These are phyloP conservation scores for Aureobasidium sp. DNA, from an alignment of 2,329 filamentous ascomycete species.

Conservation along the genomic window DNA sequence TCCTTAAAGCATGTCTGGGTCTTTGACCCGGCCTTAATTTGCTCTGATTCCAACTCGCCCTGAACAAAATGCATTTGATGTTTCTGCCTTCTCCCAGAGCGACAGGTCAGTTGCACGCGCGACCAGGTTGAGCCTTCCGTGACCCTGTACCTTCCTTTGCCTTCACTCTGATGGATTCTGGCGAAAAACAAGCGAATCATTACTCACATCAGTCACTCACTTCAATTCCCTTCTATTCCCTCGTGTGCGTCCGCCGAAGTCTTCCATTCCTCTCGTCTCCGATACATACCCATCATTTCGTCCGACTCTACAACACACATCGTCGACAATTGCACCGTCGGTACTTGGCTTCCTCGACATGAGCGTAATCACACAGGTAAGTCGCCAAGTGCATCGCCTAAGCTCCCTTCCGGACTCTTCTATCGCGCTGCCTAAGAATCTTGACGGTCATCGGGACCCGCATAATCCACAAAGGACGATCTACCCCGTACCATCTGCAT, in stretches of 20 bases:
- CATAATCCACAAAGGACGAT: no score
- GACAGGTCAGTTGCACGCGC: constrained; percentile 1
- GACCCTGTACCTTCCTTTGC: background rate
- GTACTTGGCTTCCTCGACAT: background rate
- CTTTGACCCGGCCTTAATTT: constrained; percentile 7
- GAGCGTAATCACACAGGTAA: constrained; percentile 5
- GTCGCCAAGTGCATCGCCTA: no score
- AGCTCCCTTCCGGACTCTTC: no score
- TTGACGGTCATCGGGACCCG: no score
- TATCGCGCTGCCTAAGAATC: no score
- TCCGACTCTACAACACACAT: background rate
- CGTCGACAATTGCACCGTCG: background rate
- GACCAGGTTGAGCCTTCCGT: background rate
- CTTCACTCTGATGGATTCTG: background rate
- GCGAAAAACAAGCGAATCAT: background rate
- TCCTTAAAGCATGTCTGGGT: background rate
- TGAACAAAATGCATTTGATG: background rate
- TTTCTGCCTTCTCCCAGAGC: background rate
- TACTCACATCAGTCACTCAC: background rate
- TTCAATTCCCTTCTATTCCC: background rate
- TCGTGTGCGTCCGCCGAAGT: background rate
- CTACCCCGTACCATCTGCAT: background rate
- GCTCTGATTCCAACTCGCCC: background rate
- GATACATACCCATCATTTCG: background rate
- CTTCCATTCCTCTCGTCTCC: background rate